Percentiles rank a stretch among this genome's conserved stretches.
These are phyloP conservation scores for Cucumis sativus DNA, from an alignment of 306 rosid species.

Conservation along the genomic window DNA sequence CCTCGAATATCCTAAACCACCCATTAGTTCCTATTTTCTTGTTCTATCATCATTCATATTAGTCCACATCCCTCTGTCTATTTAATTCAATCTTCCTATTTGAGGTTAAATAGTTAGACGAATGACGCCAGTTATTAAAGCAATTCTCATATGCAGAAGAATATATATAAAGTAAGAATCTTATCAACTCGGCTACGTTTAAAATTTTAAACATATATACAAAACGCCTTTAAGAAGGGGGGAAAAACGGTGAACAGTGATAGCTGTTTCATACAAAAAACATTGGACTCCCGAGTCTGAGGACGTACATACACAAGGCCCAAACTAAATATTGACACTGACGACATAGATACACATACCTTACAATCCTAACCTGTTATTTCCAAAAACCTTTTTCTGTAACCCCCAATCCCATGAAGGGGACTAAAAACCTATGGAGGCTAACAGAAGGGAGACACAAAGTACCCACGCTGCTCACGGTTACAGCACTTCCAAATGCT, in stretches of 20 bases:
- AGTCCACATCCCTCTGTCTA: too few relatives aligned
- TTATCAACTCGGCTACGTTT: neutral
- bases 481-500: constrained; percentile 42
- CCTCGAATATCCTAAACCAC: too few relatives aligned
- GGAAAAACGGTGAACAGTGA: neutral
- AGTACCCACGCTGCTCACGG: constrained; percentile 6
- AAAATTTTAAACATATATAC: neutral
- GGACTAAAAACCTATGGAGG: neutral
- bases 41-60: too few relatives aligned
- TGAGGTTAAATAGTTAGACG: too few relatives aligned
- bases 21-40: too few relatives aligned
- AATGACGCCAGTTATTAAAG: neutral
- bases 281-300: neutral
- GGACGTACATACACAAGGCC: neutral
- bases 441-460: constrained; percentile 13
- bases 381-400: neutral
- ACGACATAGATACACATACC: neutral
- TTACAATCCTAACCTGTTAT: constrained; percentile 1
- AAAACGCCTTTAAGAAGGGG: neutral
- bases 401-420: constrained; percentile 5
- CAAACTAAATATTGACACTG: neutral
- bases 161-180: neutral
- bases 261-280: neutral
- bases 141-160: neutral
- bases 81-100: too few relatives aligned